A percentile compares a stretch with the other conserved stretches of the same genome.
phyloP scores from a whole-genome alignment of 257 asterid species.

The Mitragyna speciosa region DNA sequence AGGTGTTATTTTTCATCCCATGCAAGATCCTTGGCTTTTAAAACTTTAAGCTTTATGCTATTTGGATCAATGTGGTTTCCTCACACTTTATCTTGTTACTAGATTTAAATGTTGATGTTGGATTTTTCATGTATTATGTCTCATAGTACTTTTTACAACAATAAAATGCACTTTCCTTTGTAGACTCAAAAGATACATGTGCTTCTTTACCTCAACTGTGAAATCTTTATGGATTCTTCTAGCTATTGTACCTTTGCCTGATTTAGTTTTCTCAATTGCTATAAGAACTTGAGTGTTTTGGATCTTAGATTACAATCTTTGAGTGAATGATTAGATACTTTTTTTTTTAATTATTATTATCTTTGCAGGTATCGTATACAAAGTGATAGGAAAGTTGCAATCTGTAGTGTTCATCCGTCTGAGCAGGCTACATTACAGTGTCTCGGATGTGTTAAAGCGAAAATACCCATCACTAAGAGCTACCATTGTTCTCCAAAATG shows the following conservation, averaged over 20 bases:
- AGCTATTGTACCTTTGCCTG: neutral
- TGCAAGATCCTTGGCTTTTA: neutral
- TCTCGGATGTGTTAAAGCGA: slow-evolving; percentile 86
- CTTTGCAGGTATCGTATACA: slow-evolving; percentile 85
- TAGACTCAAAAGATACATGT: neutral
- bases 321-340: neutral
- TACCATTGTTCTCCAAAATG: slow-evolving; percentile 93
- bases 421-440: slow-evolving; percentile 95
- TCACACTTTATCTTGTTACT: neutral
- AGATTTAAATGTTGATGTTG: neutral
- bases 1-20: neutral
- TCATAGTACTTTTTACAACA: neutral
- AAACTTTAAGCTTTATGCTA: neutral
- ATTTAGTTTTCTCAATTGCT: neutral
- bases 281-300: neutral
- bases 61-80: neutral
- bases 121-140: neutral
- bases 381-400: slow-evolving; percentile 82
- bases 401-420: slow-evolving; percentile 91
- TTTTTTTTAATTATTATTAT: slow-evolving; percentile 4
- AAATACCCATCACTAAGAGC: slow-evolving; percentile 77
- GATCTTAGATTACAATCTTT: neutral
- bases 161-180: neutral
- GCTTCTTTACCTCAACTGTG: neutral
- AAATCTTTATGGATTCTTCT: neutral